Evolutionary conservation across 2,329 filamentous ascomycete species (phyloP).

Genomic region (Escovopsis sp.): DNA sequence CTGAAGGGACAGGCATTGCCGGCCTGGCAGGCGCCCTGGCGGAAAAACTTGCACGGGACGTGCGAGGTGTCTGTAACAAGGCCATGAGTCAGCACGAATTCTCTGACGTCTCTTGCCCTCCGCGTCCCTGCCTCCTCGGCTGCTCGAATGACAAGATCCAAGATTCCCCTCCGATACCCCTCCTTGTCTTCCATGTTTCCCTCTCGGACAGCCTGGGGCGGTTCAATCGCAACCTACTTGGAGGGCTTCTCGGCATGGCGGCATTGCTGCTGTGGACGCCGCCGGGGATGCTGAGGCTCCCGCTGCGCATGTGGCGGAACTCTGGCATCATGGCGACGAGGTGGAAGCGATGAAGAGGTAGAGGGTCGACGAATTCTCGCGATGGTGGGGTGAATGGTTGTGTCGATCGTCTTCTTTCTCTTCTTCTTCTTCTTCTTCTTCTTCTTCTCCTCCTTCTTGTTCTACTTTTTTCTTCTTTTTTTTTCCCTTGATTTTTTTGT

Average conservation of each 20-base stretch:
- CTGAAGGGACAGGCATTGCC: conserved; percentile 93
- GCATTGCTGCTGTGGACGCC: conserved; percentile 12
- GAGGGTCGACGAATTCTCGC: too few relatives aligned
- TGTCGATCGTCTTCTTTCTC: too few relatives aligned
- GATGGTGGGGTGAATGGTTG: too few relatives aligned
- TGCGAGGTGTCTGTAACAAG: conserved; percentile 66
- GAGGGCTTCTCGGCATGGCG: conserved; percentile 41
- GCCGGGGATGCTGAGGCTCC: conserved; percentile 39
- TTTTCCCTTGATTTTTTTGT: too few relatives aligned
- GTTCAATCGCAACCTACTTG: conserved; percentile 30
- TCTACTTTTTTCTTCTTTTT: too few relatives aligned
- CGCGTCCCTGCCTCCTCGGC: neutral
- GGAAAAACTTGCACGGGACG: conserved; percentile 99
- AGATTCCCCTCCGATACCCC: too few relatives aligned
- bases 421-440: too few relatives aligned
- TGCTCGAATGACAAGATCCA: neutral
- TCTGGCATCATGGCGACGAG: conserved; percentile 27
- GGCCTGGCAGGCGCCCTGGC: conserved; percentile 89
- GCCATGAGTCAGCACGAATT: conserved; percentile 5
- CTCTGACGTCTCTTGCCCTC: neutral
- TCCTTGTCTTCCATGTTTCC: too few relatives aligned
- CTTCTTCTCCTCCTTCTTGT: too few relatives aligned
- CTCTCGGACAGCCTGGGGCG: too few relatives aligned
- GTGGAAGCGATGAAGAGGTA: too few relatives aligned
- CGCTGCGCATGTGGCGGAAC: conserved; percentile 41